Base-by-base conservation (phyloP, 2,329 filamentous ascomycete genomes). In the Teratosphaeria nubilosa region DNA sequence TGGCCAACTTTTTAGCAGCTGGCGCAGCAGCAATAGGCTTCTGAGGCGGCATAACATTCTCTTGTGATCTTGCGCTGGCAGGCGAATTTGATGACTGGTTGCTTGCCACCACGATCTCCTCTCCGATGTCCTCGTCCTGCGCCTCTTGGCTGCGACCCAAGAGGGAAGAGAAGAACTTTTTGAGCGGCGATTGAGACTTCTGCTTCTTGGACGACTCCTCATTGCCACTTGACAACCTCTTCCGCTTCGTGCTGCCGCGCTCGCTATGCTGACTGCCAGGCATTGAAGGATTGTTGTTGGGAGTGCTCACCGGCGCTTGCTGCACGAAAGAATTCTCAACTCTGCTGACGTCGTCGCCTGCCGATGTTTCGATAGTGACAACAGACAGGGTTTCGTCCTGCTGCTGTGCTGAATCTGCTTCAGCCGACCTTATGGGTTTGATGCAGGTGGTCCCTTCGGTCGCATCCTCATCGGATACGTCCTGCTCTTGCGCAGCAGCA, bases 31-130 rank as follows among this genome's bases (percentile, higher is more conserved):
- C 30, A 20, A 34, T 20, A 20, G 22, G 27, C 25, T 53, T 55
- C 16, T 30, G 14, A 48, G 54, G 54, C 45, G 58, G 50, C 20
- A 34, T 5, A 11, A 16, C n/a, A 25, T 37, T 14, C 55, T 56
- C 54, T 24, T 27, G 53, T 51, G 51, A 37, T n/a, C 48, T 53
- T 13, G 27, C 31, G 30, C 52, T 53, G 11, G 20, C 27, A 22
- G 60, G 54, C 11, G 64, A 62, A 10, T 55, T 37, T 13, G 55
- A 41, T n/a, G 59, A 41, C 51, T 64, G 62, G 45, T 64, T 66
- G 51, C 63, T 66, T 20, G 69, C 70, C 22, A 77, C 72, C 16
- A 74, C 66, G 54, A 77, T 76, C 57, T 73, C 74, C 50, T 75
- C 74, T 24, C 68, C 68, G 22, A 75, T 68, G 5, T 66, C 68